Percentiles rank a stretch among this genome's conserved stretches.
These are phyloP conservation scores for Curvularia verruculosa DNA, from an alignment of 2,329 filamentous ascomycete species.

Conservation along the genomic window DNA sequence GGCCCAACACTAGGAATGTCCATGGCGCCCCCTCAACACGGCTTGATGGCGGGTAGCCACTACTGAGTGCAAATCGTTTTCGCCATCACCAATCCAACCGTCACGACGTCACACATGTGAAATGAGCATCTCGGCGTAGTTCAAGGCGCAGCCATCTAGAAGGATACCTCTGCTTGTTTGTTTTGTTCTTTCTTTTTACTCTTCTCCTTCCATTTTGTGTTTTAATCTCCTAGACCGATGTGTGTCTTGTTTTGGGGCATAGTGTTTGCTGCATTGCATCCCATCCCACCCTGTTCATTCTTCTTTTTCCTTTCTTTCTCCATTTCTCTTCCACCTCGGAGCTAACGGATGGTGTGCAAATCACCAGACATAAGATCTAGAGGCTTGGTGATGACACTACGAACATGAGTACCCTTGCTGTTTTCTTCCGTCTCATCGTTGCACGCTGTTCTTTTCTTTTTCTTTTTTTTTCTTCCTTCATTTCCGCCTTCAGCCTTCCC, in stretches of 20 bases:
- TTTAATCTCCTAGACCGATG: constrained; percentile 37
- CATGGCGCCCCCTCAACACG: constrained; percentile 52
- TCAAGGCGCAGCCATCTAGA: constrained; percentile 31
- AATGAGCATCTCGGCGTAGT: constrained; percentile 35
- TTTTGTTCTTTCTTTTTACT: constrained; percentile 30
- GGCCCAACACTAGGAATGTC: constrained; percentile 45
- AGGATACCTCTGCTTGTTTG: constrained; percentile 22
- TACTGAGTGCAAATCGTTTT: constrained; percentile 40
- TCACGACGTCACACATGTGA: constrained; percentile 29
- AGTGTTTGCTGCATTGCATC: constrained; percentile 10
- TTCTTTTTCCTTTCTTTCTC: constrained; percentile 4
- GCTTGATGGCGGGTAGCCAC: constrained; percentile 53
- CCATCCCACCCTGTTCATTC: not conserved
- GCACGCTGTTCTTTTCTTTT: constrained; percentile 3
- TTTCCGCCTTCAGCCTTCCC: not conserved
- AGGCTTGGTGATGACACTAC: constrained; percentile 23
- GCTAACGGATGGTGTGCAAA: constrained; percentile 16
- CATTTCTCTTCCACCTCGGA: constrained; percentile 8
- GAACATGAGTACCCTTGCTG: constrained; percentile 24
- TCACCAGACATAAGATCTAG: constrained; percentile 20
- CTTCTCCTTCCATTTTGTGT: constrained; percentile 16
- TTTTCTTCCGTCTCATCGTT: constrained; percentile 9
- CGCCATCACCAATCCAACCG: constrained; percentile 16
- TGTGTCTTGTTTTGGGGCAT: constrained; percentile 23
- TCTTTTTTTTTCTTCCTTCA: not conserved